Base-by-base conservation (phyloP, 164 flowering plant species). In the Hamamelis virginiana region DNA sequence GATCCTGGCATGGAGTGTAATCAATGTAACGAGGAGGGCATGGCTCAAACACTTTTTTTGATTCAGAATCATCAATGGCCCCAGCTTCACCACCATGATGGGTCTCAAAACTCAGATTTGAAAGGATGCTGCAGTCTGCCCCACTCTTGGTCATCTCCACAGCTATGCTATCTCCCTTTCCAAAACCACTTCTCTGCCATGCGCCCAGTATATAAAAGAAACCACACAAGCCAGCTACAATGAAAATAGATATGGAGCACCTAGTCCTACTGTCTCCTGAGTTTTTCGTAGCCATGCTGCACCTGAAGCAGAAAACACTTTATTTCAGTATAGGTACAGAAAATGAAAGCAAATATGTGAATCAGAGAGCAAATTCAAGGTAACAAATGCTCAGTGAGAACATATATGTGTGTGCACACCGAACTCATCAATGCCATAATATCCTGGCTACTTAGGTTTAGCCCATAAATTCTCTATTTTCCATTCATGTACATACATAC, bases 181-280 rank as follows among this genome's bases (percentile, higher is more conserved):
- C 97, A 73, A 91, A 93, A 5, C 95, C 98, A 80, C 97, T 93
- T 69, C 87, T 89, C 69, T 93, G 97, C 98, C 98, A 93, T 27
- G 94, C 95, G n/a, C 98, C 98, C 77, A 93, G 74, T 67, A 89
- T 78, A 71, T 91, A 93, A 72, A 93, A 93, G 78, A 91, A 91
- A 74, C 92, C 88, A 71, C 98, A 93, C 69, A 93, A 69, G 38
- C 97, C 98, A 68, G 82, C 83, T 27, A 91, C 89, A 56, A 93
- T 86, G 48, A 89, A 82, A 53, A 93, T 87, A 23, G 88, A 88
- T 13, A 93, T 65, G 8, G 95, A 87, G 71, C 89, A 85, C 74
- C 95, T 75, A 9, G 97, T 88, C 74, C 90, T 76, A 62, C 78
- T 78, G 68, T 91, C 91, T 10, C 78, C 81, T 0, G 89, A 46